Base-by-base conservation (phyloP, 2,329 filamentous ascomycete genomes). In the Neonectria magnoliae region DNA sequence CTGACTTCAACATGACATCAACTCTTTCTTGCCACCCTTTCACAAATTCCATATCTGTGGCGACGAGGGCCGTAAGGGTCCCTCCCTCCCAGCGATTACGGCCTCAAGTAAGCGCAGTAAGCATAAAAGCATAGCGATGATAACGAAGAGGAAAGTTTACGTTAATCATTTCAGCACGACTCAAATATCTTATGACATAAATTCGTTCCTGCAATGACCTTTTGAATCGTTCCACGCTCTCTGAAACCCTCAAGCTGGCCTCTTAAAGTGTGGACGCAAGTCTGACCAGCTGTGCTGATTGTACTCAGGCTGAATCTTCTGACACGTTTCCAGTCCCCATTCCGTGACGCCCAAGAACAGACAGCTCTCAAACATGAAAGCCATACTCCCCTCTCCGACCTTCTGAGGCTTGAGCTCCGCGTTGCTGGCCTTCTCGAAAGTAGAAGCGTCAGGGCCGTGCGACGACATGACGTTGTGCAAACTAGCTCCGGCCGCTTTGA, bases 401-500 rank as follows among this genome's bases (percentile, higher is more conserved):
- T 89, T 86, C 18, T 79, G 78, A 0, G 88, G 88, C 76, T 81
- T 81, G 45, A 89, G 78, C 48, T 85, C 78, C 0, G 82, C 85
- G 58, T 84, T 83, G 5, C 84, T 82, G 2, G 88, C 89, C 48
- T 84, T 87, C 75, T 87, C 85, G 65, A 83, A 82, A 27, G 83
- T 85, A 31, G 81, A 80, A 1, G 84, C 85, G 68, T 91, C 89
- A 0, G 89, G 88, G 0, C 87, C 88, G 76, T 83, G 91, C 0
- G 88, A 90, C 68, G 87, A 88, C 88, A 93, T 93, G 9, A 90
- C 87, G 72, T 92, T 93, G 73, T 93, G 90, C 77, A 89, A 73
- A 64, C 83, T 86, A 2, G 85, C 87, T 2, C 86, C 87, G 2
- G 85, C 87, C 0, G 88, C 86, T 16, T 83, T 81, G 73, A 90